phyloP scores from a whole-genome alignment of 768 basidiomycete species.

The Lactarius vividus region DNA sequence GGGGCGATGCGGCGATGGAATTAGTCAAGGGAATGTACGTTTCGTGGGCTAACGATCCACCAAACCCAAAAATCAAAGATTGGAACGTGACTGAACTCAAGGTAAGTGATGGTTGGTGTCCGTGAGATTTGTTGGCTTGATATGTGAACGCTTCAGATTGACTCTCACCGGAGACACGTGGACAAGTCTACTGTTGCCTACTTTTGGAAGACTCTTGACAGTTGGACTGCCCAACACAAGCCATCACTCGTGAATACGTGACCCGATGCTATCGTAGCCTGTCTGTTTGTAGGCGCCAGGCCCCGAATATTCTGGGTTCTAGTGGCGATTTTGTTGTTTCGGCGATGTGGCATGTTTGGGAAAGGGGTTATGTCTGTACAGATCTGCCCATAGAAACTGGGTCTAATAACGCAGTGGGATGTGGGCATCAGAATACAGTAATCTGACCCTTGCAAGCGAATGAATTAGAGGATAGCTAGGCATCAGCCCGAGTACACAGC shows the following conservation, averaged over 20 bases:
- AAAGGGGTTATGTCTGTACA: not conserved
- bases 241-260: slow-evolving; percentile 62
- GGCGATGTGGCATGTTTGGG: not conserved
- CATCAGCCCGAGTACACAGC: no score
- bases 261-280: slow-evolving; percentile 1
- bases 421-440: not conserved
- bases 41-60: slow-evolving; percentile 90
- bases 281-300: not conserved
- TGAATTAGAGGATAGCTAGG: no score
- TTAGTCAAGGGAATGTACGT: slow-evolving; percentile 96
- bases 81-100: slow-evolving; percentile 98
- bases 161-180: slow-evolving; percentile 82
- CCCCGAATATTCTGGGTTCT: not conserved
- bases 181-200: slow-evolving; percentile 94
- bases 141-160: slow-evolving; percentile 63
- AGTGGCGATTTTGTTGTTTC: not conserved
- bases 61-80: slow-evolving; percentile 84
- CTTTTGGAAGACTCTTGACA: slow-evolving; percentile 92
- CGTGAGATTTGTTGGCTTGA: not conserved
- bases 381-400: not conserved
- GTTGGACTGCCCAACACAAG: slow-evolving; percentile 79
- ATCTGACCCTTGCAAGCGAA: not conserved
- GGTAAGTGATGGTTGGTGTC: slow-evolving; percentile 40
- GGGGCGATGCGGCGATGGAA: not conserved
- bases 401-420: not conserved